Base-by-base conservation (phyloP, 306 rosid genomes). In the Dryas alaskensis region DNA sequence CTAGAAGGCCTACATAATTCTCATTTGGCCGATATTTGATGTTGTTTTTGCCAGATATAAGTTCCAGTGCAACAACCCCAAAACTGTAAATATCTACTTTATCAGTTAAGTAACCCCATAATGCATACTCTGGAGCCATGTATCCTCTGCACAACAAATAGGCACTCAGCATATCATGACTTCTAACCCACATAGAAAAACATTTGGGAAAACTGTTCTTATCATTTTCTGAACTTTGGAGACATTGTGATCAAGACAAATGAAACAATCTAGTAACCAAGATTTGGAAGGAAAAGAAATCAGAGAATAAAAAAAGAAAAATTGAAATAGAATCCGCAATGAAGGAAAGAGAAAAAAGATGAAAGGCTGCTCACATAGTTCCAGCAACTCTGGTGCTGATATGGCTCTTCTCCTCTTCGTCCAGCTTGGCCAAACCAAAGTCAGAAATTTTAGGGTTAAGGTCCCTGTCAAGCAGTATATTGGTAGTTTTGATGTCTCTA, bases 71-170 rank as follows among this genome's bases (percentile, higher is more conserved):
- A 69, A 90, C 87, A 27, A 88, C 73, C 46, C 93, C 89, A 17
- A 74, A 90, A 73, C 93, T 85, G 49, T 85, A 90, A 43, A 90
- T 87, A 75, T 90, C 89, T 53, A 78, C 90, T 83, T 90, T 88
- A 47, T 80, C 52, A 1, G 82, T 83, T 11, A 90, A 65, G 62
- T 79, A 66, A 66, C 93, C 93, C 87, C 90, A 83, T 68, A 86
- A 68, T 9, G 92, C 92, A 85, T 90, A 90, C 45, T 88, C 93
- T 2, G 92, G 93, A 4, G 92, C 92, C 92, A 86, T 88, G 67
- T 88, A 90, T 65, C 92, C 96, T 76, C 92, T 86, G 80, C 78
- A 81, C 78, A 67, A 66, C 25, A 19, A 61, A 31, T 57, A 19
- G 19, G 19, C 19, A 19, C 19, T 19, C 19, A 19, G 19, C 19